Base-by-base conservation (phyloP, 2,329 filamentous ascomycete genomes). In the Nakataea oryzae region DNA sequence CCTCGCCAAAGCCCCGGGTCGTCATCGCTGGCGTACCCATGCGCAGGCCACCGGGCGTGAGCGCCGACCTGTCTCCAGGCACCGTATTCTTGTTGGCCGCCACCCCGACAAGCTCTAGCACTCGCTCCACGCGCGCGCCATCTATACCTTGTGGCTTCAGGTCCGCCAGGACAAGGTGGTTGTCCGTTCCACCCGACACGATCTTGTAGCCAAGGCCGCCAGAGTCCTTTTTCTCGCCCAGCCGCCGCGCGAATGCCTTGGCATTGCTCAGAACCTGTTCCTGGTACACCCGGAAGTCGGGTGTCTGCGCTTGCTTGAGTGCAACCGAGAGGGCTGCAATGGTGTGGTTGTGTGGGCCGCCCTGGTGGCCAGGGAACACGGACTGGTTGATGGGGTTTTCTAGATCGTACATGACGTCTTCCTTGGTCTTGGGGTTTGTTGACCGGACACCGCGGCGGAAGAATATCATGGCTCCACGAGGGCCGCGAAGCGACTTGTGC, bases 51-150 rank as follows among this genome's bases (percentile, higher is more conserved):
- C 93, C 93, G 17, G 95, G 95, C 66, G 93, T 91, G 71, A 99
- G 84, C 1, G 95, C 95, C 0, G 92, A 96, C 73, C 88, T 91
- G 77, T 99, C 95, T 56, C 93, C 95, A 1, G 95, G 95, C 0
- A 97, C 93, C 9, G 95, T 97, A 79, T 99, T 99, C 84, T 99
- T 99, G 83, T 99, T 99, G 73, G 90, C 89, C n/a, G 95, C 95
- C 61, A 97, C 93, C 69, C 93, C 93, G 67, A 96, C 91, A 58
- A 96, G 85, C 74, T 97, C 93, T 28, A 97, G 83, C 21, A 96
- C 87, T 58, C 91, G 87, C 79, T 97, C 93, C 17, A 96, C 91
- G 61, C 93, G 88, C 28, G 89, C 89, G 67, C 93, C 93, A 71
- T 99, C 95, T 64, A 99, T 86, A 63, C 83, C 82, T 73, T 95